These are phyloP conservation scores for Parmelia sp. DNA, from an alignment of 495 filamentous ascomycete genomes.

Conservation along the genomic window DNA sequence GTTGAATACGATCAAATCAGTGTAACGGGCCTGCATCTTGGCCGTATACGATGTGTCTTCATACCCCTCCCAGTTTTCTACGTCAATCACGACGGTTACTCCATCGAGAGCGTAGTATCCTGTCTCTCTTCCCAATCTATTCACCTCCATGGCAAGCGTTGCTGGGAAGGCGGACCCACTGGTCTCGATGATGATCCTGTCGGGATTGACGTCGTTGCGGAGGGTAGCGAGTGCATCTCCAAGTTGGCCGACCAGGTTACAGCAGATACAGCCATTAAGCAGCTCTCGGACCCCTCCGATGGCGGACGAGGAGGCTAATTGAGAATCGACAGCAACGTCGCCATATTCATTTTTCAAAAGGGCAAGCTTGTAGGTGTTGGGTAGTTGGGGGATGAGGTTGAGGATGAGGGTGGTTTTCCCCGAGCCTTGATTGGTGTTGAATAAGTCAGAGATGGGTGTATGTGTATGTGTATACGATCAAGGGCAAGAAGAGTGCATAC, in stretches of 20 bases:
- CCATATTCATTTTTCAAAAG: conserved; percentile 98
- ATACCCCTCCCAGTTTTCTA: conserved; percentile 96
- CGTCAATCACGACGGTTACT: conserved; percentile 87
- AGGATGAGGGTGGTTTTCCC: conserved; percentile 92
- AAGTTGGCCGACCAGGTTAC: conserved; percentile 91
- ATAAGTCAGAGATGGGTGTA: not conserved
- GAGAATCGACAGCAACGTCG: conserved; percentile 86
- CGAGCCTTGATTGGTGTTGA: conserved; percentile 41
- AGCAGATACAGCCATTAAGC: conserved; percentile 96
- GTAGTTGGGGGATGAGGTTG: conserved; percentile 82
- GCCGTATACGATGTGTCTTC: conserved; percentile 85
- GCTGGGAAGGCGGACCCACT: conserved; percentile 82
- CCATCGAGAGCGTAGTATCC: conserved; percentile 74
- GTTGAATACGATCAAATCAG: conserved; percentile 89
- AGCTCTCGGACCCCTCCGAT: conserved; percentile 89
- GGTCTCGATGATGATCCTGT: conserved; percentile 92
- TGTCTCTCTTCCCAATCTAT: conserved; percentile 62
- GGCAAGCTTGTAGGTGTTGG: conserved; percentile 70
- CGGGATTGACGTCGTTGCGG: conserved; percentile 51
- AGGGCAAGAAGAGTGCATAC: conserved; percentile 3
- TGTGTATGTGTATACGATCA: too few relatives aligned
- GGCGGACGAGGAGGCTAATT: conserved; percentile 70
- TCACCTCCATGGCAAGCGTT: conserved; percentile 88
- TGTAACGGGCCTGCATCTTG: conserved; percentile 80
- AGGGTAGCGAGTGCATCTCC: conserved; percentile 71